Conservation (phyloP, 148 eudicot genomes). For the Chenopodium formosanum region DNA sequence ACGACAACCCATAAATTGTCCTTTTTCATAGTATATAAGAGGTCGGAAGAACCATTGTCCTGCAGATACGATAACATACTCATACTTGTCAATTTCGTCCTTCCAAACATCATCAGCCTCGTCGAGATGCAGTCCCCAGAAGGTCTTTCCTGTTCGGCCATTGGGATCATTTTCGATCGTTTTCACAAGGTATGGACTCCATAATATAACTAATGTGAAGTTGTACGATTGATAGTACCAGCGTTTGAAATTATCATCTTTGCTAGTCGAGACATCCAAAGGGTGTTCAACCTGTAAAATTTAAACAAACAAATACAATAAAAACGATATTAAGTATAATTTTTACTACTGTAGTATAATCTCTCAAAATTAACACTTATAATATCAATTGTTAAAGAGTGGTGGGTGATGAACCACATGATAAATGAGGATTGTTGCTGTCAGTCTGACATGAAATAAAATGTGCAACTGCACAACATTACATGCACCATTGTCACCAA, state of each 20-base stretch:
- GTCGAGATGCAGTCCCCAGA: conserved; percentile 54
- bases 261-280: conserved; percentile 35
- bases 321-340: too few species aligned
- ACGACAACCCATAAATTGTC: conserved; percentile 47
- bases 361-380: too few species aligned
- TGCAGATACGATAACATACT: conserved; percentile 53
- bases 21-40: conserved; percentile 41
- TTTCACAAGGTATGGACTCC: conserved; percentile 37
- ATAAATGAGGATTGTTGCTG: not conserved
- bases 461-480: conserved; percentile 22
- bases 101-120: conserved; percentile 54
- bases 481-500: conserved; percentile 9
- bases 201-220: conserved; percentile 45
- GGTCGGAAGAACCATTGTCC: conserved; percentile 66
- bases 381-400: too few species aligned
- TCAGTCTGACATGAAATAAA: conserved; percentile 1
- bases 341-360: too few species aligned
- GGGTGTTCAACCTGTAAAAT: conserved; percentile 51
- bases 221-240: conserved; percentile 47
- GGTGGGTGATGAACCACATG: not conserved
- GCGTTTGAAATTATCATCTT: conserved; percentile 48
- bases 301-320: too few species aligned
- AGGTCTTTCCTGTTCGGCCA: conserved; percentile 43
- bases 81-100: conserved; percentile 45
- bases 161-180: conserved; percentile 32